Percentiles rank a stretch among this genome's conserved stretches.
These are phyloP conservation scores for Suillus americanus DNA, from an alignment of 768 basidiomycete species.

Conservation along the genomic window DNA sequence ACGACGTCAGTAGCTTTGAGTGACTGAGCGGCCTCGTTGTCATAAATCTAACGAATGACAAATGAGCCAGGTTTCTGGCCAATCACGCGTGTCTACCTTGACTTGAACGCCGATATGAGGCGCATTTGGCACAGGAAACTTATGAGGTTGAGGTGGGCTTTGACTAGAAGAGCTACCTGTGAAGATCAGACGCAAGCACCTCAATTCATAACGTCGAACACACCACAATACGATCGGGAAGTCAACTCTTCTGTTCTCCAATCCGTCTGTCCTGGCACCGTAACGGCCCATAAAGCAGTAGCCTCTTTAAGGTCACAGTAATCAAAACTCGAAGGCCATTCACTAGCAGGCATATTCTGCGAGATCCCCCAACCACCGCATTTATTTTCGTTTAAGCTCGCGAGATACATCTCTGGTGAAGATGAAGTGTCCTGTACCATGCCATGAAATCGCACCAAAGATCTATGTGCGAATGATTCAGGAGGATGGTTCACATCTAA, in stretches of 20 bases:
- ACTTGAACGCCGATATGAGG: constrained; percentile 70
- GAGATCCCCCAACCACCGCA: constrained; percentile 79
- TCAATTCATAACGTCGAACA: constrained; percentile 11
- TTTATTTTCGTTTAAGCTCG: constrained; percentile 37
- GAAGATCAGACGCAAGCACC: background rate
- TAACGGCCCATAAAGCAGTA: constrained; percentile 69
- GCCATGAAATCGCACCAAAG: constrained; percentile 68
- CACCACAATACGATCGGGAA: constrained; percentile 19
- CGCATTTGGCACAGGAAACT: constrained; percentile 56
- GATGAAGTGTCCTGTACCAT: constrained; percentile 84
- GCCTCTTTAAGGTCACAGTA: constrained; percentile 60
- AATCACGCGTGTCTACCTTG: constrained; percentile 45
- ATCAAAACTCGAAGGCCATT: constrained; percentile 28
- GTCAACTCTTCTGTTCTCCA: constrained; percentile 48
- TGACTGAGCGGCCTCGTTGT: constrained; percentile 38
- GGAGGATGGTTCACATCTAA: constrained; percentile 51
- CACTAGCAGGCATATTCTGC: constrained; percentile 26
- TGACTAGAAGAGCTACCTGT: constrained; percentile 27
- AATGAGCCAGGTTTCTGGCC: background rate
- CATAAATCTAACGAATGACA: constrained; percentile 53
- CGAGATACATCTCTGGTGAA: constrained; percentile 72
- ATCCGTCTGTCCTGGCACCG: constrained; percentile 63
- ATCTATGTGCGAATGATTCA: constrained; percentile 45
- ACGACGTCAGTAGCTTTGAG: constrained; percentile 62
- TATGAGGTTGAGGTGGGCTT: constrained; percentile 45